Conservation (phyloP, 306 rosid genomes). For the Vicia sativa region DNA sequence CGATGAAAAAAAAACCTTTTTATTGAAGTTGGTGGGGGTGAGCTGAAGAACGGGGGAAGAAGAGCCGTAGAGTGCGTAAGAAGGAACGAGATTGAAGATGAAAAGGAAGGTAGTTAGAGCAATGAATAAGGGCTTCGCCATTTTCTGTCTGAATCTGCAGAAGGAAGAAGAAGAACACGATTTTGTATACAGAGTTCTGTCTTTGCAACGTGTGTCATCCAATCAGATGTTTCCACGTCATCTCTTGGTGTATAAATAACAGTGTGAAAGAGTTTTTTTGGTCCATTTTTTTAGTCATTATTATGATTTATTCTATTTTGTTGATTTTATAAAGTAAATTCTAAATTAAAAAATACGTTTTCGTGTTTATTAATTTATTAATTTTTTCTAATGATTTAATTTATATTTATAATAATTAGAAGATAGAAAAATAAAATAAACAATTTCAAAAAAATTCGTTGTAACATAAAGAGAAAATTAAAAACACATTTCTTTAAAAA, state of each 20-base stretch:
- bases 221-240: constrained; percentile 57
- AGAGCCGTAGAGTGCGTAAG: constrained; percentile 80
- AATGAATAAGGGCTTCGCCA: constrained; percentile 37
- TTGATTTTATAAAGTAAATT: too few species aligned
- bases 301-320: too few species aligned
- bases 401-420: too few species aligned
- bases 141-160: constrained; percentile 38
- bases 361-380: too few species aligned
- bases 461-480: too few species aligned
- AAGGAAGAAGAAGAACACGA: constrained; percentile 15
- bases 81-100: constrained; percentile 40
- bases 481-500: too few species aligned
- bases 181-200: not conserved
- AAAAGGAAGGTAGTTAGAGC: constrained; percentile 38
- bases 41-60: constrained; percentile 96
- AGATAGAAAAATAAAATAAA: too few species aligned
- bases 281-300: too few species aligned
- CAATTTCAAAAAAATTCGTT: too few species aligned
- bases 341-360: too few species aligned
- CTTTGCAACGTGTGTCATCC: constrained; percentile 62
- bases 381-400: too few species aligned
- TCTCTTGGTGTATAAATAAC: not conserved
- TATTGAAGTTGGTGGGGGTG: constrained; percentile 89
- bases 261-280: too few species aligned
- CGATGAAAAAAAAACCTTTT: constrained; percentile 54